Conservation (phyloP, 257 asterid genomes). For the Ballota nigra region DNA sequence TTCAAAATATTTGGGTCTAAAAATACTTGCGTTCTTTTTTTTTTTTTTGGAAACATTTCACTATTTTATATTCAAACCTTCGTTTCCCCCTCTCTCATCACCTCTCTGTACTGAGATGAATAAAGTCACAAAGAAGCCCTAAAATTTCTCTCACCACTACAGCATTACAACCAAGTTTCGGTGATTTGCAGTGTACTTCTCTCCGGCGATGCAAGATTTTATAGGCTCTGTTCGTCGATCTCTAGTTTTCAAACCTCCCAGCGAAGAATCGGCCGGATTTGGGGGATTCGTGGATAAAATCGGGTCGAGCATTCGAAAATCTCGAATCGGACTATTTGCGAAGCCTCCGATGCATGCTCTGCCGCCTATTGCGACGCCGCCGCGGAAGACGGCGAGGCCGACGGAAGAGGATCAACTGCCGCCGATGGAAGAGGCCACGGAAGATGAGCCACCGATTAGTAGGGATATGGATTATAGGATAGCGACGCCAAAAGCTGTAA, state of each 20-base stretch:
- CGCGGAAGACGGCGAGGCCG: constrained; percentile 27
- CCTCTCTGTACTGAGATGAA: constrained; percentile 32
- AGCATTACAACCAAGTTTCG: neutral
- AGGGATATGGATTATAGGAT: constrained; percentile 49
- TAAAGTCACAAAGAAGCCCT: constrained; percentile 38
- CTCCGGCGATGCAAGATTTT: constrained; percentile 76
- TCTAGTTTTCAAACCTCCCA: constrained; percentile 75
- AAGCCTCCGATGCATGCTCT: constrained; percentile 66
- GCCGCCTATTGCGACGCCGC: constrained; percentile 49
- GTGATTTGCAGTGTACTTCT: neutral
- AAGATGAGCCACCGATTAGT: constrained; percentile 43
- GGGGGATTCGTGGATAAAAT: constrained; percentile 94
- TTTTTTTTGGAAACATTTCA: neutral
- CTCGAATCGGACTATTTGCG: constrained; percentile 76
- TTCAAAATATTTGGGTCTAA: too few relatives aligned
- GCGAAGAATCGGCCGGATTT: constrained; percentile 58
- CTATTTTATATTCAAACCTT: constrained; percentile 45
- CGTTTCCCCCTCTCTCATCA: constrained; percentile 34
- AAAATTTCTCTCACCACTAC: constrained; percentile 27
- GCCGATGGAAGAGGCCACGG: constrained; percentile 47
- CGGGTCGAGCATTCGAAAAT: constrained; percentile 86
- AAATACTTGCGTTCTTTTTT: neutral
- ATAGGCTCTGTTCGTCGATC: constrained; percentile 96
- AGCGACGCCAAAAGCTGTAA: constrained; percentile 23
- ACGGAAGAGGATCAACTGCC: constrained; percentile 50